Base-by-base conservation (phyloP, 106 monocot species). In the Alisma plantagoaquatica region DNA sequence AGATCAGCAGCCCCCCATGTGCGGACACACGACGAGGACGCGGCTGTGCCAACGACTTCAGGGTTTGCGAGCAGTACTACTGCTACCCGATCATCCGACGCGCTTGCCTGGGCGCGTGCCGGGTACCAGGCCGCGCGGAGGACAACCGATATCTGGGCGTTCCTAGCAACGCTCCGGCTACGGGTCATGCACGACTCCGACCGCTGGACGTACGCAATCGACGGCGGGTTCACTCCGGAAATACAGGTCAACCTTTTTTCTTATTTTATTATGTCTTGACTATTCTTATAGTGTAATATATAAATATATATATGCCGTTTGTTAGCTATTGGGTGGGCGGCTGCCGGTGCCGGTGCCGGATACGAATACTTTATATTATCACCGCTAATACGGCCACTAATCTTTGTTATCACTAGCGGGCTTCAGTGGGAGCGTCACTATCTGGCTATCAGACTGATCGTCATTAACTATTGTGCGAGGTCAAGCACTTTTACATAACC, bases 71-170 rank as follows among this genome's bases (percentile, higher is more conserved):
- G n/a, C n/a, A n/a, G n/a, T n/a, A n/a, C n/a, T n/a, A n/a, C n/a
- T n/a, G n/a, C n/a, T n/a, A n/a, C n/a, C n/a, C n/a, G n/a, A n/a
- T n/a, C n/a, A n/a, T n/a, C n/a, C n/a, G n/a, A n/a, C n/a, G n/a
- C n/a, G n/a, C n/a, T n/a, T n/a, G n/a, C n/a, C n/a, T 91, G 91
- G 91, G 72, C 87, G 10, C 75, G 67, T 45, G 83, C 82, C 6
- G 52, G 71, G 43, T 84, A 94, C 56, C 81, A 68, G 51, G 42
- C 62, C 10, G 78, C 70, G 88, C 78, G 69, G 58, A 96, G 89
- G 71, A 76, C 78, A 22, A 17, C 73, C 31, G 96, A 89, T 29
- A 67, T 96, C 16, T 96, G 96, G 96, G 66, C 68, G 5, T 89
- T 89, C 68, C 65, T 96, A 41, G 45, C 89, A 19, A 71, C 71